Percentiles rank a stretch among this genome's conserved stretches.
phyloP scores from a whole-genome alignment of 164 flowering plant species.

The Paratinospora sagittata region DNA sequence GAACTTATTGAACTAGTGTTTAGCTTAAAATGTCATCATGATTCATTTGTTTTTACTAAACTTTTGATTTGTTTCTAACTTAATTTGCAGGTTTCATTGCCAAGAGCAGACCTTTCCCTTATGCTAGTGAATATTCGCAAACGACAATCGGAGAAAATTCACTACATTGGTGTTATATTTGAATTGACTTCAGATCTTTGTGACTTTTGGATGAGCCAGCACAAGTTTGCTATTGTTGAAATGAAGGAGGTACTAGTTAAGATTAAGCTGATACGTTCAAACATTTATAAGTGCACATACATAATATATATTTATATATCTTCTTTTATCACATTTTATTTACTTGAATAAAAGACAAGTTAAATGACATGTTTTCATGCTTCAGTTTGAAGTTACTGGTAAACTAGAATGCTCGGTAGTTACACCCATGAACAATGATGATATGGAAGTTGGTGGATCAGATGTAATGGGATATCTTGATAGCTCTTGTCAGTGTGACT shows the following conservation, averaged over 20 bases:
- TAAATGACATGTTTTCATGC: constrained; percentile 12
- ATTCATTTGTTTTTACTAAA: not conserved
- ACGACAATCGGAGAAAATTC: constrained; percentile 80
- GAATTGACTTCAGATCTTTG: constrained; percentile 88
- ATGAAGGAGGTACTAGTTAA: constrained; percentile 71
- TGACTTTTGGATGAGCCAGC: constrained; percentile 89
- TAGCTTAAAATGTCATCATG: constrained; percentile 1
- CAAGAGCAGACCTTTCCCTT: constrained; percentile 74
- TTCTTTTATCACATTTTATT: not conserved
- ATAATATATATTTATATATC: too few species aligned
- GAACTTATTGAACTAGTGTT: not conserved
- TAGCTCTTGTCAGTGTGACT: constrained; percentile 74
- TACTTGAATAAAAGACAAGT: not conserved
- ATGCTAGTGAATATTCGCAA: constrained; percentile 81
- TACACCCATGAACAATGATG: constrained; percentile 73
- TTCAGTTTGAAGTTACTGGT: constrained; percentile 83
- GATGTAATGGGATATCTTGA: constrained; percentile 61
- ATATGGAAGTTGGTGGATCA: constrained; percentile 50
- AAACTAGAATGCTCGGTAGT: constrained; percentile 94
- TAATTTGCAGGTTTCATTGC: constrained; percentile 65
- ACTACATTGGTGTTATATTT: constrained; percentile 92
- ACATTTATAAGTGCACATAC: too few species aligned
- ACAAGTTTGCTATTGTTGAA: constrained; percentile 83
- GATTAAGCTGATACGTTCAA: constrained; percentile 17
- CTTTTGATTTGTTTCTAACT: constrained; percentile 5